Base-by-base conservation (phyloP, 2,329 filamentous ascomycete species). In the Septoria petroselini region DNA sequence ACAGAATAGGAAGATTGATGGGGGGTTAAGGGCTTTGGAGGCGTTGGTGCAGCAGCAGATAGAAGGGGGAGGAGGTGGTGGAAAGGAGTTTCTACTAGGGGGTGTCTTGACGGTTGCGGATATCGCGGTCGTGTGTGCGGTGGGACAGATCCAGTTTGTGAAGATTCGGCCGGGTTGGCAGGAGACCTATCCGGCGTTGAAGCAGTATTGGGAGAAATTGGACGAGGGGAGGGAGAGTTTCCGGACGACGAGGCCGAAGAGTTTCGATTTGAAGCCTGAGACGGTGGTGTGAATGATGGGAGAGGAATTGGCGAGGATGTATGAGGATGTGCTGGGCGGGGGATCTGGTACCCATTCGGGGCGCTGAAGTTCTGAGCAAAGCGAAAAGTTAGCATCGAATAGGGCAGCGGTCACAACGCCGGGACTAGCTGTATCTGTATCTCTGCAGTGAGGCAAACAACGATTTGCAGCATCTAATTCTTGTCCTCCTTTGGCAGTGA, bases 101-200 rank as follows among this genome's bases (percentile, higher is more conserved):
- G 39, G 48, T 37, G 15, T 50, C 21, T 38, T 53, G 33, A 59
- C 55, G 12, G 58, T 59, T 41, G 57, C 55, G 15, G 57, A 59
- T 48, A 59, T 58, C 34, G 55, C 57, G 23, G 48, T 58, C 5
- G 50, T 45, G 5, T 59, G 57, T 52, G 50, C 57, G 34, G 50
- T 57, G 11, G 53, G 52, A 6, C 49, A 53, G 33, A 40, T 56
- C 11, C 52, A 55, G n/a, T 59, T 59, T 12, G 46, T 44, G 11
- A 41, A 42, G 1, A 50, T 50, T 27, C 42, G 48, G 23, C 27
- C 35, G 37, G 52, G 42, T n/a, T 59, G 57, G 57, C 48, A 38
- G 40, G 46, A 46, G 52, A 33, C 48, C 40, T 58, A 54, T 48
- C 52, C 57, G n/a, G 41, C 44, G 17, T 17, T 57, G 37, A 48